Percentiles rank a stretch among this genome's conserved stretches.
Evolutionary conservation across 495 filamentous ascomycete genomes (phyloP).

Genomic region (Penicillium odoratum): DNA sequence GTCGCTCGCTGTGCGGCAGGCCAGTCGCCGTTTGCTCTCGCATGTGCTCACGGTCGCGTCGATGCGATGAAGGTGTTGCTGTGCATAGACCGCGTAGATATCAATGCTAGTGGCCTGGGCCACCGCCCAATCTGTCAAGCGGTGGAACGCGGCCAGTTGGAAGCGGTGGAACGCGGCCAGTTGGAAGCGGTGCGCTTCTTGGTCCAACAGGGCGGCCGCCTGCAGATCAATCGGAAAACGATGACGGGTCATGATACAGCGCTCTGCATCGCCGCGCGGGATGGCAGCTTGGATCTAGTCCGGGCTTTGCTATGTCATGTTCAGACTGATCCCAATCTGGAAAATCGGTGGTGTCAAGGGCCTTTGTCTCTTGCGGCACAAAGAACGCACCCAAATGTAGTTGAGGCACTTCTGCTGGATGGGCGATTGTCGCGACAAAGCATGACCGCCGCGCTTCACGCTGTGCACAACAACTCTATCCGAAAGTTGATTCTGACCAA

Average conservation of each 20-base stretch:
- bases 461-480: neutral
- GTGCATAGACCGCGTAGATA: no score
- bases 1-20: slow-evolving; percentile 7
- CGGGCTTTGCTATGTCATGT: slow-evolving; percentile 8
- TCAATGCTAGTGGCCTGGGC: no score
- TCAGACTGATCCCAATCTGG: slow-evolving; percentile 10
- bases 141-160: no score
- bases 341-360: slow-evolving; percentile 3
- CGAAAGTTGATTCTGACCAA: neutral
- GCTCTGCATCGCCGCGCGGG: slow-evolving; percentile 8
- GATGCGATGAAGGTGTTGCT: no score
- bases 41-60: no score
- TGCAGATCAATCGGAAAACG: no score
- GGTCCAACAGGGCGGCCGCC: no score
- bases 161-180: no score
- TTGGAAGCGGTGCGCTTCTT: no score
- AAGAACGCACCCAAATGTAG: neutral
- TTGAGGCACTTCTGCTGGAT: neutral
- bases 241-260: no score
- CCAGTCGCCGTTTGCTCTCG: slow-evolving; percentile 8
- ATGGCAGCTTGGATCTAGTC: slow-evolving; percentile 12
- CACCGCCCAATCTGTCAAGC: no score
- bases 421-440: neutral
- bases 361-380: neutral
- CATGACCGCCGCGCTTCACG: neutral